These are phyloP conservation scores for Cladophialophora bantiana DNA, from an alignment of 2,329 filamentous ascomycete genomes.

Conservation along the genomic window DNA sequence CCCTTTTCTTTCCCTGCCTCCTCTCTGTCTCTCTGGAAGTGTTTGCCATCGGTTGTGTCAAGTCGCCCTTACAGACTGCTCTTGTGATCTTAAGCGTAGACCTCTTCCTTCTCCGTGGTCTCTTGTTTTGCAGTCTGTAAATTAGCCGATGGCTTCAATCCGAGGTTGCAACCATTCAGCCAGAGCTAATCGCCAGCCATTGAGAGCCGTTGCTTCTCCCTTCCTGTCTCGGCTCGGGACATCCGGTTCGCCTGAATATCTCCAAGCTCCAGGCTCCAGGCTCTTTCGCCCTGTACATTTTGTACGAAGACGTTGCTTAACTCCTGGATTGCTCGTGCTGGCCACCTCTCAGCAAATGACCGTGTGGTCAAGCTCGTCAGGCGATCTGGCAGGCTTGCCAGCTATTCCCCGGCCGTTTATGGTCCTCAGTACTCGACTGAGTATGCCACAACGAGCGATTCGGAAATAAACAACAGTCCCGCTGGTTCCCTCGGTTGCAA, in stretches of 20 bases:
- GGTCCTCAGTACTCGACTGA: no score
- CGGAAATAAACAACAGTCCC: background rate
- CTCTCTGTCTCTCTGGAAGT: background rate
- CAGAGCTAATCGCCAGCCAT: background rate
- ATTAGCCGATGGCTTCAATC: background rate
- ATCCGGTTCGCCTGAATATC: background rate
- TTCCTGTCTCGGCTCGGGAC: background rate
- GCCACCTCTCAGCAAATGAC: background rate
- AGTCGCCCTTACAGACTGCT: background rate
- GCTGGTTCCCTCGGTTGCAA: background rate
- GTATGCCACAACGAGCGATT: background rate
- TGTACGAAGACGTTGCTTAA: background rate
- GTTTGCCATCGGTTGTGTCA: background rate
- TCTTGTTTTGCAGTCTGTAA: background rate
- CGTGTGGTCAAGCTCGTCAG: background rate
- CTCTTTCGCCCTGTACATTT: background rate
- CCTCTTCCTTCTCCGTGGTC: background rate
- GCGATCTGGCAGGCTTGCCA: background rate
- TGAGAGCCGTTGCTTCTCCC: background rate
- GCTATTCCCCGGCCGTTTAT: background rate
- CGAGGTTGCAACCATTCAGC: background rate
- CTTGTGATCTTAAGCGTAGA: background rate
- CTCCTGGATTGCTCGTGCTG: background rate
- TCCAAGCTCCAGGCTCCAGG: background rate
- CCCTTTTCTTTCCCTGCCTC: background rate